Evolutionary conservation across 2,329 filamentous ascomycete species (phyloP), one percentile per base, ranked within the genome.

Genomic region (Macrophomina pseudophaseolina): DNA sequence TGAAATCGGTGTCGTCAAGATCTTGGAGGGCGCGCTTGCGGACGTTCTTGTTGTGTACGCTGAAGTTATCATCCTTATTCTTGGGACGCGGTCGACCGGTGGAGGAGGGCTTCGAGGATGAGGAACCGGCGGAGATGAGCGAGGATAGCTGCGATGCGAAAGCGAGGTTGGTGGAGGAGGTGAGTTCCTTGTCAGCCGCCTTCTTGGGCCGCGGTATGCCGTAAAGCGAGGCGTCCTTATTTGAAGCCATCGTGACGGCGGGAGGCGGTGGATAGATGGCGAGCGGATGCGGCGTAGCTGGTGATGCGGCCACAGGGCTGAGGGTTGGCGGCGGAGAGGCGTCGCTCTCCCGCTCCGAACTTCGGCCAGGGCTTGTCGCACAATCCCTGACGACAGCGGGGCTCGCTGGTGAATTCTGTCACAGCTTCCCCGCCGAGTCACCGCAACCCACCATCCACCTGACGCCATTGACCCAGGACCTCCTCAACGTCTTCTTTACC

Each of bases 111-210:
- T 76, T 80, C n/a, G 81, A 76, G 18, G 81, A 76, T 66, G 82
- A 73, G 28, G 80, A 70, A 30, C 84, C 77, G 40, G 84, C 81
- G 64, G 90, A 83, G 80, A 97, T 92, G 65, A 97, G 88, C 53
- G 90, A 91, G 72, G 91, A 90, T 69, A 98, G 87, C 70, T 95
- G 91, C 11, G 92, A 92, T n/a, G 91, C 89, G 81, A 99, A 98
- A 75, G 93, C 89, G 65, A 97, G 87, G 51, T 87, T 88, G 52
- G 87, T 88, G 18, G 88, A 90, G 18, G 93, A 87, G 23, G 85
- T 84, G 66, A 92, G 87, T 73, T 91, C 88, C 74, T 88, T 89
- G 74, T 86, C 86, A 72, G 81, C 79, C 62, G 75, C 76, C 48
- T 88, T 89, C 78, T 93, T 94, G 11, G 86, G 82, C 44, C 88